Percentiles rank a stretch among this genome's conserved stretches.
Conservation (phyloP, 164 flowering plant genomes). For the Vitis amurensis region DNA sequence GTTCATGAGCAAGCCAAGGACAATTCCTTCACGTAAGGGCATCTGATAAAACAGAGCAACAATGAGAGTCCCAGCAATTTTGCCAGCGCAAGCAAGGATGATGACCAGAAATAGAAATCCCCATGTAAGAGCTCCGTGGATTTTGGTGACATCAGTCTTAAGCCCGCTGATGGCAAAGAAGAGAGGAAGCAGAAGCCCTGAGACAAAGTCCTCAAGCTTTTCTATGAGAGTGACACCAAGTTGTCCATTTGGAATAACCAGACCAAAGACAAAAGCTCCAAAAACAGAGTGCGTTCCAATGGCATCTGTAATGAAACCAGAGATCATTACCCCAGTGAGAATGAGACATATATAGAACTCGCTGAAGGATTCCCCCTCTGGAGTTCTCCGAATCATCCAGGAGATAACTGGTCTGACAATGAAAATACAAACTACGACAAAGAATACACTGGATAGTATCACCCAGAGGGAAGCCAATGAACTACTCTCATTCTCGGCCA, state of each 20-base stretch:
- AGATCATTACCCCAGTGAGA: constrained; percentile 31
- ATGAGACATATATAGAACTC: constrained; percentile 26
- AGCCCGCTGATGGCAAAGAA: constrained; percentile 38
- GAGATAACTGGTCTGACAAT: constrained; percentile 19
- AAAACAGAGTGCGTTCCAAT: constrained; percentile 38
- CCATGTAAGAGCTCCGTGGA: constrained; percentile 18
- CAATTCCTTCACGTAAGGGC: constrained; percentile 26
- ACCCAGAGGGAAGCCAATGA: constrained; percentile 26
- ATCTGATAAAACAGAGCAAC: constrained; percentile 18
- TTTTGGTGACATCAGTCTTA: constrained; percentile 16
- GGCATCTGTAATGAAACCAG: constrained; percentile 32
- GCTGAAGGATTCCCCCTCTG: constrained; percentile 27
- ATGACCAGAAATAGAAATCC: constrained; percentile 6
- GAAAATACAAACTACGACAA: constrained; percentile 14
- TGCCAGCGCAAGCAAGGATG: constrained; percentile 22
- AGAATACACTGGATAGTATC: constrained; percentile 17
- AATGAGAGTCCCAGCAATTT: constrained; percentile 27
- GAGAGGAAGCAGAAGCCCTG: constrained; percentile 35
- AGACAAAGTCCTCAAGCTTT: constrained; percentile 43
- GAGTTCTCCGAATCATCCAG: constrained; percentile 25
- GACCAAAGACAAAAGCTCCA: constrained; percentile 37
- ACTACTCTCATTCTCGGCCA: constrained; percentile 15
- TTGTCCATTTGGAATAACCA: constrained; percentile 32
- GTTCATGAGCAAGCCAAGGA: constrained; percentile 42
- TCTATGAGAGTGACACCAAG: constrained; percentile 32